Conservation (phyloP, 2,329 filamentous ascomycete genomes). For the Cercospora sesami region DNA sequence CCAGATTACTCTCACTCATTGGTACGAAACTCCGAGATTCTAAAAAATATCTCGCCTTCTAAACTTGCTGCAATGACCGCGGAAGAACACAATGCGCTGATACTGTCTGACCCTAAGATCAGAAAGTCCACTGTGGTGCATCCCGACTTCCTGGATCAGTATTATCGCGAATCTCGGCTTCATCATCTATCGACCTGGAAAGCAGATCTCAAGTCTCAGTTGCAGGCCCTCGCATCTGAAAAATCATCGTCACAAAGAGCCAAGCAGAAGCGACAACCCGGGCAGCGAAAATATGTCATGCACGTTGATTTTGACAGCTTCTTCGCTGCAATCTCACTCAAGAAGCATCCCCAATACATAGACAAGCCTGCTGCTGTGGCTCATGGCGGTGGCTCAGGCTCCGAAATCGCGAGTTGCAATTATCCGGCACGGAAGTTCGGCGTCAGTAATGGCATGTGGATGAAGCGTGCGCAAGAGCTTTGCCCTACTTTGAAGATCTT, state of each 20-base stretch:
- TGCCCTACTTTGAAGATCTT: slow-evolving; percentile 85
- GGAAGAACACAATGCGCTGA: slow-evolving; percentile 85
- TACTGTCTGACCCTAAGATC: slow-evolving; percentile 80
- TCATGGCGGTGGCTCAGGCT: slow-evolving; percentile 79
- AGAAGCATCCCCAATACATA: slow-evolving; percentile 70
- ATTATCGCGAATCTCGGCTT: slow-evolving; percentile 89
- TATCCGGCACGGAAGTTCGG: slow-evolving; percentile 84
- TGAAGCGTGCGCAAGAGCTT: slow-evolving; percentile 81
- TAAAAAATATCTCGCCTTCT: slow-evolving; percentile 33
- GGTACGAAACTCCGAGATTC: slow-evolving; percentile 34
- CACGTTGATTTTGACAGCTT: slow-evolving; percentile 99
- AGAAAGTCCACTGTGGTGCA: slow-evolving; percentile 89
- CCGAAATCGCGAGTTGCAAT: slow-evolving; percentile 97
- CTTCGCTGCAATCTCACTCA: slow-evolving; percentile 88
- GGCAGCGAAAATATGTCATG: slow-evolving; percentile 76
- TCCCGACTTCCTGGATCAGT: slow-evolving; percentile 89
- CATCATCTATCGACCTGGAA: slow-evolving; percentile 98
- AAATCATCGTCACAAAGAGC: slow-evolving; percentile 56
- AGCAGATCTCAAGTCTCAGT: slow-evolving; percentile 82
- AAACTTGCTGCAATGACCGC: slow-evolving; percentile 64
- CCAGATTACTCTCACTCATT: slow-evolving; percentile 38
- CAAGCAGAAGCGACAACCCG: slow-evolving; percentile 58
- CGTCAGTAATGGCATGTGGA: slow-evolving; percentile 99
- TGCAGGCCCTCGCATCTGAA: slow-evolving; percentile 77
- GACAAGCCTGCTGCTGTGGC: slow-evolving; percentile 86